Evolutionary conservation across 129 eudicot species (phyloP).

Genomic region (Flaveria brownii): DNA sequence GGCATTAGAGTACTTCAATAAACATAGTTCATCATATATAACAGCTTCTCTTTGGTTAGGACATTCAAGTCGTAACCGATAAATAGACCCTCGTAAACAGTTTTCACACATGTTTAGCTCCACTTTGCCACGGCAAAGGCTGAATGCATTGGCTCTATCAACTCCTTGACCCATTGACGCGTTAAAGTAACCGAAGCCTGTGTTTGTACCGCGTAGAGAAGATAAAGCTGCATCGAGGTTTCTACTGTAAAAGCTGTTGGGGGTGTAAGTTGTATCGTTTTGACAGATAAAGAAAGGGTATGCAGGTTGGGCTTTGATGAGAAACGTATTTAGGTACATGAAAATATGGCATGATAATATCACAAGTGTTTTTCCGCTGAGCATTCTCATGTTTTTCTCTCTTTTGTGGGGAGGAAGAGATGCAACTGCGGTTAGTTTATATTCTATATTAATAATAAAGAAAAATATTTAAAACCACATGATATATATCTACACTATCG

Average conservation of each 20-base stretch:
- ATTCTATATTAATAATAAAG: no score
- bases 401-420: no score
- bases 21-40: not conserved
- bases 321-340: no score
- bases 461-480: no score
- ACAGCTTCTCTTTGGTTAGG: not conserved
- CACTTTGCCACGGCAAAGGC: constrained; percentile 10
- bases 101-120: not conserved
- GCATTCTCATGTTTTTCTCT: no score
- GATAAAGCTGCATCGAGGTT: not conserved
- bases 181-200: not conserved
- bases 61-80: not conserved
- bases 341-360: no score
- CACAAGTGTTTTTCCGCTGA: no score
- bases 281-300: not conserved
- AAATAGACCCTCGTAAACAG: not conserved
- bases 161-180: not conserved
- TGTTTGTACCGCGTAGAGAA: not conserved
- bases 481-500: no score
- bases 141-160: not conserved
- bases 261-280: not conserved
- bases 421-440: no score
- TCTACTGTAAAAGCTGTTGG: not conserved
- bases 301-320: no score
- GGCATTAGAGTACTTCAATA: not conserved